Conservation (phyloP, 2,329 filamentous ascomycete genomes). For the Ophiognomonia clavigignenti-juglandacearum region DNA sequence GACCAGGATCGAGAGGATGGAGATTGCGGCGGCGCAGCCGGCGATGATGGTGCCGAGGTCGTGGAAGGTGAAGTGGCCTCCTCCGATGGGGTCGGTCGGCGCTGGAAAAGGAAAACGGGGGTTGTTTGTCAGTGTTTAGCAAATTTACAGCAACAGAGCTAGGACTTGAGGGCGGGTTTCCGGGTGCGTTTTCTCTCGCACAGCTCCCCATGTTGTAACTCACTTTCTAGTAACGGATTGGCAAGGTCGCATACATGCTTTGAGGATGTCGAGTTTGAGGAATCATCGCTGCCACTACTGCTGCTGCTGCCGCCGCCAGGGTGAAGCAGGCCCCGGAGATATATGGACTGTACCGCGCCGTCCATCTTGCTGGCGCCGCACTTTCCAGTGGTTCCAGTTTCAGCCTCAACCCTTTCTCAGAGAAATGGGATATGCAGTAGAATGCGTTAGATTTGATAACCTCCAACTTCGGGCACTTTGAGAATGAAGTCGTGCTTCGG, state of each 20-base stretch:
- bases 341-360: neutral
- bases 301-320: neutral
- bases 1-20: constrained; percentile 9
- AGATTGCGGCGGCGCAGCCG: constrained; percentile 9
- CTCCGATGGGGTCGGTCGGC: constrained; percentile 1
- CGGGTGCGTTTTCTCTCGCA: no score
- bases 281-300: neutral
- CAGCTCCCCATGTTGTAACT: neutral
- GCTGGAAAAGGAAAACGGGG: neutral
- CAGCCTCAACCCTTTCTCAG: no score
- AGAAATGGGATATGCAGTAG: no score
- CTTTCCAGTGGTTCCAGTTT: neutral
- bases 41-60: constrained; percentile 11
- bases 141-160: neutral
- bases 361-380: neutral
- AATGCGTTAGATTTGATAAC: no score
- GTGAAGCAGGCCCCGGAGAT: neutral
- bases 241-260: constrained; percentile 3
- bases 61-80: constrained; percentile 6
- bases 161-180: no score
- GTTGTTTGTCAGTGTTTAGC: neutral
- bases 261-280: neutral
- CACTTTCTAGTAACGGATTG: constrained; percentile 6
- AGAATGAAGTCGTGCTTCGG: no score
- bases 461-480: no score